Base-by-base conservation (phyloP, 352 stramenopile genomes). In the Elongisporangium undulatum region DNA sequence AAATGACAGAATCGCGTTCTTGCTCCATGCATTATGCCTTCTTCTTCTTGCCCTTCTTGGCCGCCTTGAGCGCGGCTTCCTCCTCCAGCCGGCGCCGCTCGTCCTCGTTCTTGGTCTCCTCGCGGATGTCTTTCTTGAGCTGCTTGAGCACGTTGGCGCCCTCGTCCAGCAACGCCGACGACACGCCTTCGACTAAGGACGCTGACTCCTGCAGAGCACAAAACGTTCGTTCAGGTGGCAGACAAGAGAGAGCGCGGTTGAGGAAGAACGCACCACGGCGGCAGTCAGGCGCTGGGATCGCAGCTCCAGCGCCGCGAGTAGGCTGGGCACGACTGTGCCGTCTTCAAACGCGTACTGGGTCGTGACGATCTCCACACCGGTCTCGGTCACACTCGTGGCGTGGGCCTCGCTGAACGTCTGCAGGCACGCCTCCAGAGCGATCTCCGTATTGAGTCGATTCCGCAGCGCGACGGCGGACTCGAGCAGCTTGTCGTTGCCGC, bases 1-100 rank as follows among this genome's bases (percentile, higher is more conserved):
- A 45, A 45, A 45, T 45, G 34, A 45, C 20, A 53, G 49, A 53
- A 53, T 53, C 49, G 49, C 49, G 49, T 23, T 53, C 20, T 17
- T 53, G 20, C 20, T 26, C 20, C 20, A 53, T 53, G 49, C 55
- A 34, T 16, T 77, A 84, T 38, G 69, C 68, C 54, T 89, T 92
- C 48, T 90, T 90, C 63, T 91, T 92, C 55, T 90, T 92, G 21
- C 74, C 67, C 52, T 92, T 95, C 63, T 91, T 91, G 51, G 83
- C 75, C 58, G 78, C 80, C 66, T 93, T 94, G 34, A 83, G 67
- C 13, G 74, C 76, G 17, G 75, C 79, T 60, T 93, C 83, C 49
- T 93, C 83, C 45, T 87, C 72, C 5, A 84, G 72, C 19, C 80
- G 81, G 9, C 80, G 83, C 0, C 83, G 77, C 58, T 94, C 85